Evolutionary conservation across 2,329 filamentous ascomycete species (phyloP).

Genomic region (Neocatenulostroma microsporum): DNA sequence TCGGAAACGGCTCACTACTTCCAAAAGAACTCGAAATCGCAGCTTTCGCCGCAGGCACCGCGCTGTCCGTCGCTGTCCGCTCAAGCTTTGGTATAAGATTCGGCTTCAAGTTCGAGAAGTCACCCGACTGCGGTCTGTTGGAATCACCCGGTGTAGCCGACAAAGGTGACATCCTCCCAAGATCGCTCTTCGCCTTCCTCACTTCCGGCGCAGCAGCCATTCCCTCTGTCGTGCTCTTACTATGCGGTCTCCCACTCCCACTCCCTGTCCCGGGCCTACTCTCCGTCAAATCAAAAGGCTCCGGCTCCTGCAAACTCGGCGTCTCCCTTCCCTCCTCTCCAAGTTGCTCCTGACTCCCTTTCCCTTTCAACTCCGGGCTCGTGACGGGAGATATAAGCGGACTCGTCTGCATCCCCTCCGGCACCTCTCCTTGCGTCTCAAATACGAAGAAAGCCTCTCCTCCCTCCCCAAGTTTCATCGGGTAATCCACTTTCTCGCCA

Average conservation of each 20-base stretch:
- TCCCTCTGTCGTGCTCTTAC: slow-evolving; percentile 22
- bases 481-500: slow-evolving; percentile 79
- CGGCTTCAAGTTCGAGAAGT: slow-evolving; percentile 11
- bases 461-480: slow-evolving; percentile 97
- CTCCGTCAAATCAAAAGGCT: slow-evolving; percentile 58
- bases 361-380: slow-evolving; percentile 63
- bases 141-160: no score
- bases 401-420: slow-evolving; percentile 89
- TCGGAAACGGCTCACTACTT: slow-evolving; percentile 17
- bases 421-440: slow-evolving; percentile 84
- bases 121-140: no score
- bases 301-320: slow-evolving; percentile 56
- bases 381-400: slow-evolving; percentile 83
- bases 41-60: slow-evolving; percentile 40
- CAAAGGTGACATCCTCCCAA: slow-evolving; percentile 32
- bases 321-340: slow-evolving; percentile 24
- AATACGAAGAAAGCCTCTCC: slow-evolving; percentile 99
- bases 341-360: slow-evolving; percentile 13
- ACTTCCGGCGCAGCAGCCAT: slow-evolving; percentile 15
- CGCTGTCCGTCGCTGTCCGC: slow-evolving; percentile 49
- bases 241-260: slow-evolving; percentile 11
- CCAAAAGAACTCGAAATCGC: slow-evolving; percentile 30
- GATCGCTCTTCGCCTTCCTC: slow-evolving; percentile 39
- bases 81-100: slow-evolving; percentile 27
- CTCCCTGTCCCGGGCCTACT: background rate